Percentiles rank a stretch among this genome's conserved stretches.
Conservation (phyloP, 306 rosid species). For the Lithocarpus polystachyus region DNA sequence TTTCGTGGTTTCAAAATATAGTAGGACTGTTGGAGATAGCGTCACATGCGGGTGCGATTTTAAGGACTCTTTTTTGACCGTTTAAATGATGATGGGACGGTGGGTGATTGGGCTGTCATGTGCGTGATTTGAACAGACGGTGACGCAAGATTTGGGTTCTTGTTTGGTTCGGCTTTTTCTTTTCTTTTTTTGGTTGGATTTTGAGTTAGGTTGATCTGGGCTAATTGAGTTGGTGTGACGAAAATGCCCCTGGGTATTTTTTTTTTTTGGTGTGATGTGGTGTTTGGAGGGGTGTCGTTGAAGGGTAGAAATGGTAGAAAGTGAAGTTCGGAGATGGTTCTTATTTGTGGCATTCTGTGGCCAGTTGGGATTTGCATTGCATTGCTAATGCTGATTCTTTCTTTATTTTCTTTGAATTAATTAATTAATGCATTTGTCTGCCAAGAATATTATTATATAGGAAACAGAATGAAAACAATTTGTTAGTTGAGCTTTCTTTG, state of each 20-base stretch:
- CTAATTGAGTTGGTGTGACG: not conserved
- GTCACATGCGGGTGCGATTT: not conserved
- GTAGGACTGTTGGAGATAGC: not conserved
- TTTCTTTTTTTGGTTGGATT: not conserved
- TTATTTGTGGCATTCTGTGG: not conserved
- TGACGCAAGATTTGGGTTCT: not conserved
- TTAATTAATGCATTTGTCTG: too few species aligned
- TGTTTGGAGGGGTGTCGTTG: not conserved
- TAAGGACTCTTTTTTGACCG: too few species aligned
- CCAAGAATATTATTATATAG: too few species aligned
- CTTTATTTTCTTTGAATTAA: too few species aligned
- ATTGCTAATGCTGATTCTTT: too few species aligned
- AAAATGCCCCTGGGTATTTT: not conserved
- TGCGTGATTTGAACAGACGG: not conserved
- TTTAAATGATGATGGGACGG: not conserved
- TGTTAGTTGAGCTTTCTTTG: too few species aligned
- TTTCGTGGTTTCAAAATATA: not conserved
- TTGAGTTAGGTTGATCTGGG: too few species aligned
- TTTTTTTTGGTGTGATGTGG: not conserved
- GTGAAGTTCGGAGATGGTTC: not conserved
- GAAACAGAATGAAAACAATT: too few species aligned
- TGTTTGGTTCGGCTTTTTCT: not conserved
- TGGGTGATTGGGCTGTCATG: not conserved
- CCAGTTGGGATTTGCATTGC: too few species aligned
- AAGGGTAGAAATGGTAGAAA: not conserved